Base-by-base conservation (phyloP, 2,329 filamentous ascomycete species). In the Colletotrichum sp. region DNA sequence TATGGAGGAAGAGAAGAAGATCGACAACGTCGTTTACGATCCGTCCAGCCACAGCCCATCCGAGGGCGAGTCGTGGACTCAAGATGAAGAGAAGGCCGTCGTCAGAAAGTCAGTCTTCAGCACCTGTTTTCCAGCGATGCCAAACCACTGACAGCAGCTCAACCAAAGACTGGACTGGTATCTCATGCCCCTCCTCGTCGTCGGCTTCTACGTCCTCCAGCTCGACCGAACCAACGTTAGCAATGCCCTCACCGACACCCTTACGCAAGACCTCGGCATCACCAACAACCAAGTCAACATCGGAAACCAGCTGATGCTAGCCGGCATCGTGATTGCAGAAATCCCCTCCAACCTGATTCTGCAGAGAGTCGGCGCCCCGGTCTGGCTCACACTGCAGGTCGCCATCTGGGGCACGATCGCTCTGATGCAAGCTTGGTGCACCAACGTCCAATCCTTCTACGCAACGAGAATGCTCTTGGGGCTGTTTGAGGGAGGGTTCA, bases 241-340 rank as follows among this genome's bases (percentile, higher is more conserved):
- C 71, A 90, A 88, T 39, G 89, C 89, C 4, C 78, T 91, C 52
- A 91, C 89, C 5, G 89, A 90, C 55, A 87, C 84, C 5, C 85
- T 91, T 59, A 84, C 87, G 16, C 74, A 83, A 5, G 89, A 91
- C 72, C 84, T 90, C 7, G 81, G 83, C 16, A 85, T 91, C 70
- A 85, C 84, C 2, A 89, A 89, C 43, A 84, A 88, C 67, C 85
- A 90, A 64, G 86, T 90, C 78, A 91, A 90, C 67, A 78, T 89
- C 9, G 88, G 89, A 1, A 86, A 88, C n/a, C 88, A 88, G 68
- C 82, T 91, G 21, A 83, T 89, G 13, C 88, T 87, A 0, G 84
- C 86, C 3, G 88, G 88, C 1, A 89, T 90, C 60, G 85, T 90
- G 10, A 78, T 90, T 6, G 84, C 85, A 7, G 85, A 79, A 70